Conservation (phyloP, 2,329 filamentous ascomycete genomes). For the Fusarium oligoseptatum region DNA sequence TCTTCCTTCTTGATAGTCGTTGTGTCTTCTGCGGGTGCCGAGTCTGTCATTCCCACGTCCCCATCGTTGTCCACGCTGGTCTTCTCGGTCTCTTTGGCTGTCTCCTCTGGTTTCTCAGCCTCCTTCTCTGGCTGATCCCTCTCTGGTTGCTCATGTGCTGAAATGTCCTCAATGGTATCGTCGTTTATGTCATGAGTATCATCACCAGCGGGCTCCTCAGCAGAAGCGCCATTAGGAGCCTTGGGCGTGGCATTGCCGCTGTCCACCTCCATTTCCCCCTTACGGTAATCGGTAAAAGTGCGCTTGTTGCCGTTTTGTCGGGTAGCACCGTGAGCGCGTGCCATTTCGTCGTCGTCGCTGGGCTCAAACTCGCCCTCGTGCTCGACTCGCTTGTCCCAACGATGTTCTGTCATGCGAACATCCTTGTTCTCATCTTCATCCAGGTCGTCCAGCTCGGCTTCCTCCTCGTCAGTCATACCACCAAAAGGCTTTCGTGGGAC, state of each 20-base stretch:
- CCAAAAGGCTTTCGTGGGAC: constrained; percentile 72
- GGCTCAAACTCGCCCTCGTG: constrained; percentile 87
- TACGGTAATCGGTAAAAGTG: constrained; percentile 66
- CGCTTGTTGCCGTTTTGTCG: constrained; percentile 62
- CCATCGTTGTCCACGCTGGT: constrained; percentile 61
- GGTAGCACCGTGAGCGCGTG: constrained; percentile 78
- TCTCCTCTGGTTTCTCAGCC: constrained; percentile 21
- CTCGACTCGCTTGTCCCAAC: constrained; percentile 83
- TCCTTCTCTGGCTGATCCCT: constrained; percentile 46
- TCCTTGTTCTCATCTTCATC: constrained; percentile 92
- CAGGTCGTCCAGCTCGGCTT: constrained; percentile 74
- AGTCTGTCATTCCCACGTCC: constrained; percentile 65
- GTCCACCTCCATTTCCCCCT: constrained; percentile 56
- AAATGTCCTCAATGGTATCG: constrained; percentile 61
- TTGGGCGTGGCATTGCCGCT: constrained; percentile 56
- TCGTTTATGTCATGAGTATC: constrained; percentile 55
- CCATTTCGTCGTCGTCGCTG: constrained; percentile 90
- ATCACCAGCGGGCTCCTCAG: constrained; percentile 47
- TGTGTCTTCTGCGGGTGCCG: constrained; percentile 43
- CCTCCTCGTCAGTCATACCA: constrained; percentile 75
- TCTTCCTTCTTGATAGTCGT: constrained; percentile 45
- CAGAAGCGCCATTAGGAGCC: constrained; percentile 48
- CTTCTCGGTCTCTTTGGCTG: constrained; percentile 33
- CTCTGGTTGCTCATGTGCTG: constrained; percentile 45
- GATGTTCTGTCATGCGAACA: constrained; percentile 82